Conservation (phyloP, 2,329 filamentous ascomycete species). For the Monosporascus ibericus region DNA sequence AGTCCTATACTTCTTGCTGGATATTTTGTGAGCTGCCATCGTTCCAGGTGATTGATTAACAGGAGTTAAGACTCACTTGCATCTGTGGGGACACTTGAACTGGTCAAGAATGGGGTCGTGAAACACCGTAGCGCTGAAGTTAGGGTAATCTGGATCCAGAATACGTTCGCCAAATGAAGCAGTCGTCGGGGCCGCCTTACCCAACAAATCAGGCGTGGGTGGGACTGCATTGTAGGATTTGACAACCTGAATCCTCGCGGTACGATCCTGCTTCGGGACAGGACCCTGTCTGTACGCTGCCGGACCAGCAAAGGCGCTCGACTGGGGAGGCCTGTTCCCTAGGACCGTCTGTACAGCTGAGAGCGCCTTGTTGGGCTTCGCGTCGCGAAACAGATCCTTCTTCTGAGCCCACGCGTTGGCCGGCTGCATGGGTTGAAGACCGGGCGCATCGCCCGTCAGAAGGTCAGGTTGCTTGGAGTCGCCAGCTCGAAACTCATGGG, state of each 20-base stretch:
- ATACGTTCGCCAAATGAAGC: slow-evolving; percentile 9
- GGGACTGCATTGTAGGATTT: slow-evolving; percentile 1
- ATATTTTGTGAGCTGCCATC: slow-evolving; percentile 7
- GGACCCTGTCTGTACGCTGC: background rate
- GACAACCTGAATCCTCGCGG: background rate
- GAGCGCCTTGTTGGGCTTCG: slow-evolving; percentile 6
- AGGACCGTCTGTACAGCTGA: slow-evolving; percentile 7
- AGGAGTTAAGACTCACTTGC: slow-evolving; percentile 36
- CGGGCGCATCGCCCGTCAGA: slow-evolving; percentile 8
- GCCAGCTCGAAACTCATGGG: slow-evolving; percentile 11
- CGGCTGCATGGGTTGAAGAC: slow-evolving; percentile 4
- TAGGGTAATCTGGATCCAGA: slow-evolving; percentile 39
- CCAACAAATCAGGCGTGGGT: slow-evolving; percentile 5
- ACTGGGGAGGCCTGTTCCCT: background rate
- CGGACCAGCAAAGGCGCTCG: background rate
- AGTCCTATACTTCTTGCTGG: slow-evolving; percentile 35
- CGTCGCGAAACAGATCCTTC: slow-evolving; percentile 20
- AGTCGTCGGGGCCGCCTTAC: slow-evolving; percentile 10
- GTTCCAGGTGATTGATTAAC: background rate
- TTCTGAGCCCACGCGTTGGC: slow-evolving; percentile 16
- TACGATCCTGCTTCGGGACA: background rate
- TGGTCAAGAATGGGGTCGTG: slow-evolving; percentile 32
- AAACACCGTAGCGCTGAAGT: slow-evolving; percentile 44
- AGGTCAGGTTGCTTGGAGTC: slow-evolving; percentile 12
- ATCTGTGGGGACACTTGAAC: slow-evolving; percentile 51